These are phyloP conservation scores for Cubamyces sp. DNA, from an alignment of 768 basidiomycete genomes.

Conservation along the genomic window DNA sequence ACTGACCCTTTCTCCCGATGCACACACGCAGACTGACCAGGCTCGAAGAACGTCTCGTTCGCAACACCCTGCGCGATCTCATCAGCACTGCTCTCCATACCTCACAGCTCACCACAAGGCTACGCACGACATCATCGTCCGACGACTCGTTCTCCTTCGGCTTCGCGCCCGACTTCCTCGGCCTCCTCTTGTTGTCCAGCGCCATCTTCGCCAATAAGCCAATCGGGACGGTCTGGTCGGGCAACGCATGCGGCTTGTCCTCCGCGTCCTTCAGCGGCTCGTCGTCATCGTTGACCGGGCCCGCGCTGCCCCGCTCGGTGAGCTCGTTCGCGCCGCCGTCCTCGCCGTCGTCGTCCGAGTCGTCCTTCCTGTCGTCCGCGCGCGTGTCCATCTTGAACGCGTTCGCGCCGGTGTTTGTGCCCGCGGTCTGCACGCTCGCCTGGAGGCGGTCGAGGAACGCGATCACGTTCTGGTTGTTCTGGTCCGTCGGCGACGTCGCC, in stretches of 20 bases:
- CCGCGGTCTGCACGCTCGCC: slow-evolving; percentile 56
- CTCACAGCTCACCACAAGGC: neutral
- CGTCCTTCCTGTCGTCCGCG: slow-evolving; percentile 35
- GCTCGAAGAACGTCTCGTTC: slow-evolving; percentile 79
- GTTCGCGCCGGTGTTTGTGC: slow-evolving; percentile 44
- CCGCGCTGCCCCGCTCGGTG: slow-evolving; percentile 32
- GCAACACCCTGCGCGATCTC: slow-evolving; percentile 65
- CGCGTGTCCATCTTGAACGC: slow-evolving; percentile 52
- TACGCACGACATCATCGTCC: slow-evolving; percentile 65
- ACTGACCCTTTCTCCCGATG: neutral
- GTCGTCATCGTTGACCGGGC: slow-evolving; percentile 31
- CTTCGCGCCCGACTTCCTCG: slow-evolving; percentile 22
- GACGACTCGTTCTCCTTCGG: slow-evolving; percentile 20
- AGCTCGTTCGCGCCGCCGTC: slow-evolving; percentile 20
- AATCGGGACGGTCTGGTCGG: slow-evolving; percentile 74
- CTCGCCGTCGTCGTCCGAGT: slow-evolving; percentile 31
- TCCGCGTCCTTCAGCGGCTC: slow-evolving; percentile 43
- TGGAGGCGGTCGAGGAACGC: slow-evolving; percentile 75
- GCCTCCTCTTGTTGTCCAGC: slow-evolving; percentile 53
- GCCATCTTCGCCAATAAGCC: slow-evolving; percentile 76
- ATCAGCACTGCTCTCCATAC: slow-evolving; percentile 17
- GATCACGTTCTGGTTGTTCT: slow-evolving; percentile 66
- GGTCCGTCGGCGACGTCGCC: slow-evolving; percentile 77
- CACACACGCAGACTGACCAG: slow-evolving; percentile 49
- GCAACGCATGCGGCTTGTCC: slow-evolving; percentile 54